These are phyloP conservation scores for Capsicum baccatum DNA, from an alignment of 257 asterid genomes.

Conservation along the genomic window DNA sequence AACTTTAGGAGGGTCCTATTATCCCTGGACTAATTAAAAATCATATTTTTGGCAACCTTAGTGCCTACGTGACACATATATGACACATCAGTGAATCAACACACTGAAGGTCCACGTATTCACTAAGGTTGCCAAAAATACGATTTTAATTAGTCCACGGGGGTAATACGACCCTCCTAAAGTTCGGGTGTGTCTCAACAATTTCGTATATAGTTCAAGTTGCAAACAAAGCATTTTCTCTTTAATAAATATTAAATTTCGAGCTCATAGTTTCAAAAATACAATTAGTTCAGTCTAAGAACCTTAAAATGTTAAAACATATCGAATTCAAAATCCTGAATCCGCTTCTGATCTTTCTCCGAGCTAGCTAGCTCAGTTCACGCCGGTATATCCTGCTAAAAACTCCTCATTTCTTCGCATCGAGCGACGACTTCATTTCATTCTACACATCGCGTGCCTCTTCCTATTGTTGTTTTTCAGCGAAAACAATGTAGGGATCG, in stretches of 20 bases:
- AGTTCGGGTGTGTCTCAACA: no score
- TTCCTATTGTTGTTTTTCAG: neutral
- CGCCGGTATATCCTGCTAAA: neutral
- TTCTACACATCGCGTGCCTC: neutral
- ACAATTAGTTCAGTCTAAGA: constrained; percentile 25
- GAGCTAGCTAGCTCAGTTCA: neutral
- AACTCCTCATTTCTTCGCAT: neutral
- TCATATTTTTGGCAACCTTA: no score
- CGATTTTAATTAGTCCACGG: no score
- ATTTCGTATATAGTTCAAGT: no score
- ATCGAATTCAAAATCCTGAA: constrained; percentile 1
- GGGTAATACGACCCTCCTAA: no score
- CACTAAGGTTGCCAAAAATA: no score
- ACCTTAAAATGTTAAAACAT: constrained; percentile 21
- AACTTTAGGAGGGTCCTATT: no score
- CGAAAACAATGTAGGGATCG: neutral
- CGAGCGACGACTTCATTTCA: neutral
- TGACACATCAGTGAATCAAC: no score
- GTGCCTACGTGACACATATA: no score
- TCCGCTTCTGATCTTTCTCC: neutral
- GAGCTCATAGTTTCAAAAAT: neutral
- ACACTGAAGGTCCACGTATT: no score
- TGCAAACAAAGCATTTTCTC: no score
- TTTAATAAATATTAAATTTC: neutral
- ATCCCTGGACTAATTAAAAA: no score